Evolutionary conservation across 2,329 filamentous ascomycete genomes (phyloP), one percentile per base, ranked within the genome.

Genomic region (Scortechinia acanthostroma): DNA sequence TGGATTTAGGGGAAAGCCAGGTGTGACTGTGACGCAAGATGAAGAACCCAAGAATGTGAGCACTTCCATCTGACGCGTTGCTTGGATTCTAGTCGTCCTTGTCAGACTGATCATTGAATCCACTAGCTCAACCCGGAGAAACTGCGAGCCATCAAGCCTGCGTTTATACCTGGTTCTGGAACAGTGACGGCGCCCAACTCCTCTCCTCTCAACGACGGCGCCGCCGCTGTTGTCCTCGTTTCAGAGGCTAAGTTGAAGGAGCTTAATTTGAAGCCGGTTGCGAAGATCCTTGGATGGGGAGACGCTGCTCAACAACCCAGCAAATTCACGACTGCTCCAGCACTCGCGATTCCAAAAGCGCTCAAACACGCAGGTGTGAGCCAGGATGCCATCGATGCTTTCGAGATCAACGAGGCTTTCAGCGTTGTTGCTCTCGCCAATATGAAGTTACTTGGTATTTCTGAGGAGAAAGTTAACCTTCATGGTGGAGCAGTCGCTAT

Each of bases 361-460:
- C 80, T 98, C 60, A 90, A 91, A 76, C 91, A 98, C 69, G 93
- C 93, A 49, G 87, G 88, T 50, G 70, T 98, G 50, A 77, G 80
- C 47, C 76, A 83, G 54, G 80, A 84, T 51, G 76, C 88, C 48
- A 76, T 98, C 47, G 91, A 97, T 59, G 93, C 82, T 55, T 98
- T 93, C 66, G 93, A 98, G 76, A 96, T 98, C 76, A 98, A 98
- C 74, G 93, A 98, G 75, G 93, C 93, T 35, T 98, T 98, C 75
- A 93, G 88, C 51, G 93, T 95, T 43, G 93, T 98, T 51, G 89
- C 93, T 30, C 77, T 98, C 44, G 91, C 93, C 53, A 98, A 98
- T 74, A 82, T 95, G 71, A 95, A 98, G 79, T 66, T 97, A 46
- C 81, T 98, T 33, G 76, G 74, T 50, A 70, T 98, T 47, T 73